Conservation (phyloP, 495 filamentous ascomycete genomes). For the Evansstolkia leycettana region DNA sequence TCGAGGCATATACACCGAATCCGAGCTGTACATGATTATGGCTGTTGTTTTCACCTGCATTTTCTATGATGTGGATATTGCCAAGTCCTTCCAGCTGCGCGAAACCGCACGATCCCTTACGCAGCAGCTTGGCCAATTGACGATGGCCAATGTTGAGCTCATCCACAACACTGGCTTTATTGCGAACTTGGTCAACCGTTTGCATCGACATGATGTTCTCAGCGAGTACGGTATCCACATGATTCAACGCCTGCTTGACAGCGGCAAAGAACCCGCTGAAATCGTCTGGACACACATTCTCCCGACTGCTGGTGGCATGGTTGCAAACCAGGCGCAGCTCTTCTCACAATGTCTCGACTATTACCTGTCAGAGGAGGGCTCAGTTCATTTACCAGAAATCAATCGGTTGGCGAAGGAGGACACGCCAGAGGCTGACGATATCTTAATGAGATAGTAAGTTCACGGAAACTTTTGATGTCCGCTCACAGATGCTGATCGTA, state of each 20-base stretch:
- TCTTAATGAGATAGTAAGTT: constrained; percentile 33
- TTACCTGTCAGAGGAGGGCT: constrained; percentile 48
- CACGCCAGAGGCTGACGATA: constrained; percentile 32
- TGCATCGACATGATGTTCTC: constrained; percentile 35
- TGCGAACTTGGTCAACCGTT: constrained; percentile 27
- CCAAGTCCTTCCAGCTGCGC: constrained; percentile 48
- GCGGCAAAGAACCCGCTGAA: constrained; percentile 45
- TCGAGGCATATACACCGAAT: constrained; percentile 40
- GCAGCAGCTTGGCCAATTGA: constrained; percentile 45
- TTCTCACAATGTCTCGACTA: constrained; percentile 66
- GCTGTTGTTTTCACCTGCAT: constrained; percentile 48
- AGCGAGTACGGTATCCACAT: constrained; percentile 55
- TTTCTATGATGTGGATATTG: constrained; percentile 55
- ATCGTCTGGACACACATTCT: constrained; percentile 62
- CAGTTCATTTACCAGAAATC: constrained; percentile 42
- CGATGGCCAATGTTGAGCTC: constrained; percentile 50
- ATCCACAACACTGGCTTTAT: constrained; percentile 39
- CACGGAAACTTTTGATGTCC: background rate
- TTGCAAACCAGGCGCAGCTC: constrained; percentile 60
- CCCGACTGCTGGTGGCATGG: constrained; percentile 45
- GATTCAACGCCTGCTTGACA: constrained; percentile 53
- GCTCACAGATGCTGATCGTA: background rate
- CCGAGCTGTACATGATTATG: constrained; percentile 47
- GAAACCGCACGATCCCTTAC: constrained; percentile 40
- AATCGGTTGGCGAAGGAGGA: constrained; percentile 37